Evolutionary conservation across 768 basidiomycete species (phyloP).

Genomic region (Dentipellis fragilis): DNA sequence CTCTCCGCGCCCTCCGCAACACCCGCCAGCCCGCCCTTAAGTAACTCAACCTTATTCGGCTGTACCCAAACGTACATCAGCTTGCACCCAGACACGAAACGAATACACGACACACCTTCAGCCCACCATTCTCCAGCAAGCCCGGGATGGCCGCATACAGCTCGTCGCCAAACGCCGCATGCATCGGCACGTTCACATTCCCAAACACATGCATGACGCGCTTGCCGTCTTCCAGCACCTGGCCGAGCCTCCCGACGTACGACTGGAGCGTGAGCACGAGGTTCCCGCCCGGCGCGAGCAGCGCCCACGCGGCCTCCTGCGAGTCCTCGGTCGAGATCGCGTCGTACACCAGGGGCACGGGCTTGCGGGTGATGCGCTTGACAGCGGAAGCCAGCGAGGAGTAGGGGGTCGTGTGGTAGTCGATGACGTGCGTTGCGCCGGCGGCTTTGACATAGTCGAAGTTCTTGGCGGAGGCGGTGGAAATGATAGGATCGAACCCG

Average conservation of each 20-base stretch:
- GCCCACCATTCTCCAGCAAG: slow-evolving; percentile 2
- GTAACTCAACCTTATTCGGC: slow-evolving; percentile 32
- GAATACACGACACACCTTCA: slow-evolving; percentile 10
- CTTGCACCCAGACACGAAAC: too few relatives aligned
- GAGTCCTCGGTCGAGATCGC: slow-evolving; percentile 9
- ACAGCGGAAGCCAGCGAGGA: slow-evolving; percentile 2
- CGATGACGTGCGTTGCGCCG: slow-evolving; percentile 14
- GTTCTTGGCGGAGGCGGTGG: slow-evolving; percentile 9
- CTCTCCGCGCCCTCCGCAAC: slow-evolving; percentile 26
- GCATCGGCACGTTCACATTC: neutral
- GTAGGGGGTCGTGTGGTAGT: slow-evolving; percentile 10
- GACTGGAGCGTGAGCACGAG: slow-evolving; percentile 6
- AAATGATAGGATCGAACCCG: slow-evolving; percentile 13
- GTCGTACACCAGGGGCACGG: slow-evolving; percentile 8
- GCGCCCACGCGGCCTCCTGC: slow-evolving; percentile 9
- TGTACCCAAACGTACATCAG: too few relatives aligned
- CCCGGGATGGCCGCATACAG: slow-evolving; percentile 1
- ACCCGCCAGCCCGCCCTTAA: slow-evolving; percentile 30
- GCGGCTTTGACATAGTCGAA: slow-evolving; percentile 3
- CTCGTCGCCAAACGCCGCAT: slow-evolving; percentile 1
- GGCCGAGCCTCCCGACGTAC: neutral
- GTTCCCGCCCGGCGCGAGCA: slow-evolving; percentile 8
- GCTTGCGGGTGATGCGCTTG: slow-evolving; percentile 5
- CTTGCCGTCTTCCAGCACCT: slow-evolving; percentile 1
- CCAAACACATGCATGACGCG: neutral